Base-by-base conservation (phyloP, 495 filamentous ascomycete genomes). In the Barbatosphaeria neglecta region DNA sequence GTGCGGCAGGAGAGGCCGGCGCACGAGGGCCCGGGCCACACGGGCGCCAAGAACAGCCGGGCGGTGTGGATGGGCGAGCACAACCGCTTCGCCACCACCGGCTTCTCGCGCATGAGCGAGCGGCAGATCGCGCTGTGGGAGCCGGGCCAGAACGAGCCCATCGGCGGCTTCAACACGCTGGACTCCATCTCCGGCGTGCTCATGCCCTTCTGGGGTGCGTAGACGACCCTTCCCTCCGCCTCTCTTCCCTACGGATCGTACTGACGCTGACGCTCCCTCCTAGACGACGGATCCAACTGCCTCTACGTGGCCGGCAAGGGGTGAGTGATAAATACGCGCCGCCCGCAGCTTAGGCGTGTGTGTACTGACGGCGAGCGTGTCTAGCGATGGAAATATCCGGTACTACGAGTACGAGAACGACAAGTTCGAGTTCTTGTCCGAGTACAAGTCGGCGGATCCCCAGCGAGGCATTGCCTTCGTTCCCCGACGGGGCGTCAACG, bases 41-140 rank as follows among this genome's bases (percentile, higher is more conserved):
- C 79, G 19, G 92, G 92, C 22, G 93, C 93, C 50, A 97, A 97
- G 73, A 96, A 92, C 71, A 96, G 90, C 61, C 84, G 92, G 54
- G 80, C 82, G 16, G 88, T 95, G 15, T 98, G 92, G 92, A 74
- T 98, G 73, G 92, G 93, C 51, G 92, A 97, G 62, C 86, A 87
- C 58, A 87, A 95, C 69, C 79, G 90, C 45, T 80, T 98, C 53
- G 92, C 85, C 42, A 97, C 92, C 4, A 97, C 92, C 10, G 92
- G 92, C 49, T 98, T 98, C 73, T 94, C 87, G 37, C 86, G 81
- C 63, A 97, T 96, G 90, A 96, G 90, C 60, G 93, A 98, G 68
- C 81, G 92, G 15, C 92, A 98, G 59, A 74, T 98, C 57, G 92
- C 83, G 23, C 75, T 97, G 28, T 98, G 92, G 92, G 92, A 98